phyloP scores from a whole-genome alignment of 805 yeast species.

The Clavispora santaluciae region DNA sequence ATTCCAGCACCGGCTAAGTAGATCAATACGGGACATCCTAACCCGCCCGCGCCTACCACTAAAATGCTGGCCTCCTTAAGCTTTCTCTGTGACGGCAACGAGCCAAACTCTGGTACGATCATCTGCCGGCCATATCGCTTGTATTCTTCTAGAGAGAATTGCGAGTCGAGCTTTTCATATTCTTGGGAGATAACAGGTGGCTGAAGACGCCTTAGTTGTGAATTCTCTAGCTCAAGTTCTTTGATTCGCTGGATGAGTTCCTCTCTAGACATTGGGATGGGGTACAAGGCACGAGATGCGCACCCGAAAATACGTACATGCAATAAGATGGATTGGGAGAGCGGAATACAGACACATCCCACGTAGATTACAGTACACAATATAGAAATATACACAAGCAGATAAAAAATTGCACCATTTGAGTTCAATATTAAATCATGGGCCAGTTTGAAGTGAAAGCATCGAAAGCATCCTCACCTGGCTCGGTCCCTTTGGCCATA shows the following conservation, averaged over 20 bases:
- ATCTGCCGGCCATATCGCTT: slow-evolving; percentile 88
- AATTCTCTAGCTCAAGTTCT: slow-evolving; percentile 18
- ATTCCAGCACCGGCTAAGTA: slow-evolving; percentile 87
- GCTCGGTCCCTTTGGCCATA: no score
- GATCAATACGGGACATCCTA: slow-evolving; percentile 87
- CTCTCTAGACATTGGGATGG: slow-evolving; percentile 4
- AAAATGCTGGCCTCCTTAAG: slow-evolving; percentile 57
- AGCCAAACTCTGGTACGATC: slow-evolving; percentile 80
- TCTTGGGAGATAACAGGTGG: slow-evolving; percentile 3
- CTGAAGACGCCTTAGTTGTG: slow-evolving; percentile 10
- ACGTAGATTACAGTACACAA: not conserved
- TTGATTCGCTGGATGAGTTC: slow-evolving; percentile 21
- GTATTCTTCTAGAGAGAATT: slow-evolving; percentile 59
- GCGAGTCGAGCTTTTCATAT: slow-evolving; percentile 3
- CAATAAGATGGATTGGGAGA: no score
- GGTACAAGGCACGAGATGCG: not conserved
- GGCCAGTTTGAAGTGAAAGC: no score
- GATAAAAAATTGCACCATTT: no score
- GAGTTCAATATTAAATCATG: no score
- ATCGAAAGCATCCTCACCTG: no score
- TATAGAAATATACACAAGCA: not conserved
- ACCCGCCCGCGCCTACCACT: slow-evolving; percentile 94
- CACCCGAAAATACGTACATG: not conserved
- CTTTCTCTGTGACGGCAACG: slow-evolving; percentile 45
- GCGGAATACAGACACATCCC: not conserved